Conservation (phyloP, 257 asterid species). For the Solanum verrucosum region DNA sequence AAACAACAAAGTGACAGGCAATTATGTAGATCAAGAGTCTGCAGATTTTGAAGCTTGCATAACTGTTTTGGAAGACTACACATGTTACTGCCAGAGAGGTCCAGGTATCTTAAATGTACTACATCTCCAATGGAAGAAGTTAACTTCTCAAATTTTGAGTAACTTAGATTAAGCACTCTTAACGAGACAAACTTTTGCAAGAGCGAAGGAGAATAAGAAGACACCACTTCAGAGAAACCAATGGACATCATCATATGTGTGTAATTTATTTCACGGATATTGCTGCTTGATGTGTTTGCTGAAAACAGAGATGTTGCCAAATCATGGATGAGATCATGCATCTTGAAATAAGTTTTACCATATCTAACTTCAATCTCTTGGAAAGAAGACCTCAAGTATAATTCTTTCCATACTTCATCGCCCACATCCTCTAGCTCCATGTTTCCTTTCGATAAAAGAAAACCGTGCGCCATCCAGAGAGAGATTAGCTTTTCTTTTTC, state of each 20-base stretch:
- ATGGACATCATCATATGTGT: too few species aligned
- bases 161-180: slow-evolving; percentile 1
- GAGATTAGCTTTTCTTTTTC: too few species aligned
- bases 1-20: not conserved
- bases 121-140: not conserved
- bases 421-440: too few species aligned
- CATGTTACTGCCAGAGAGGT: not conserved
- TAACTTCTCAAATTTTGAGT: not conserved
- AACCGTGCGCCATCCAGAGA: too few species aligned
- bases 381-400: too few species aligned
- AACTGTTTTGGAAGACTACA: not conserved
- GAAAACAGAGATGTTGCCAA: not conserved
- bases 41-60: slow-evolving; percentile 6
- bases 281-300: not conserved
- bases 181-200: not conserved
- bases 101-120: not conserved
- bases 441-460: too few species aligned
- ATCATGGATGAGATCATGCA: slow-evolving; percentile 9
- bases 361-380: too few species aligned
- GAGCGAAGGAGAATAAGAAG: not conserved
- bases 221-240: not conserved
- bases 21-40: not conserved
- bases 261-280: not conserved
- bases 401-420: too few species aligned
- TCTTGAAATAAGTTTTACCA: too few species aligned